These are phyloP conservation scores for Alternaria angustiovoidea DNA, from an alignment of 2,329 filamentous ascomycete genomes.

Conservation along the genomic window DNA sequence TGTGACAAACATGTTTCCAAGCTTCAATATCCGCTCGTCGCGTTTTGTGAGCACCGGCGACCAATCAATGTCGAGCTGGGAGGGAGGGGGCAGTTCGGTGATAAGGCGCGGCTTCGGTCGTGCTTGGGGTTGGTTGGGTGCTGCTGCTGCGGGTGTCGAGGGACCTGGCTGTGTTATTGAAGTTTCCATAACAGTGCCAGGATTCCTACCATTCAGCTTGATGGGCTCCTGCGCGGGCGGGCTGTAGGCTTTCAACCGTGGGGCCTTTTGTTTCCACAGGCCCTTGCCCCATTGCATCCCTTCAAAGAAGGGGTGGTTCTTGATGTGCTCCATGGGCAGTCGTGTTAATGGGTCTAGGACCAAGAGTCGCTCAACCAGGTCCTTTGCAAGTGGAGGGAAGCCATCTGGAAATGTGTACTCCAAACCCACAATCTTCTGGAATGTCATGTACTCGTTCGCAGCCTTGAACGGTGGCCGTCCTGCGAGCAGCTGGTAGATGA, in stretches of 20 bases:
- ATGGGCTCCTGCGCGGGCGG: slow-evolving; percentile 77
- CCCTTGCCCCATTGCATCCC: slow-evolving; percentile 83
- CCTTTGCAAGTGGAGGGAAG: slow-evolving; percentile 84
- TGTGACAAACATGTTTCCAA: slow-evolving; percentile 88
- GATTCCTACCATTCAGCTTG: slow-evolving; percentile 54
- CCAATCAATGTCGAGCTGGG: slow-evolving; percentile 70
- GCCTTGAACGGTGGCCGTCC: slow-evolving; percentile 98
- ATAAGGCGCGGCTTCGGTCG: slow-evolving; percentile 77
- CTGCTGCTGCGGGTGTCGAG: slow-evolving; percentile 29
- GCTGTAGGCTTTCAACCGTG: slow-evolving; percentile 82
- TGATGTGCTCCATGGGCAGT: slow-evolving; percentile 93
- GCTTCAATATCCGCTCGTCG: slow-evolving; percentile 92
- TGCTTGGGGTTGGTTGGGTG: slow-evolving; percentile 29
- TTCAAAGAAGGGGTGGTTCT: slow-evolving; percentile 94
- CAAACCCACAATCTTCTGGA: slow-evolving; percentile 94
- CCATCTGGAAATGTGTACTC: slow-evolving; percentile 93
- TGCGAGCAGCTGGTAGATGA: slow-evolving; percentile 93
- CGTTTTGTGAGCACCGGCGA: slow-evolving; percentile 89
- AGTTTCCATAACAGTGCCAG: slow-evolving; percentile 8
- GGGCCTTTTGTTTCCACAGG: slow-evolving; percentile 90
- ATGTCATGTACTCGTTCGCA: slow-evolving; percentile 93
- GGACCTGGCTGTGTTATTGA: slow-evolving; percentile 40
- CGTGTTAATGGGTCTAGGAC: slow-evolving; percentile 86
- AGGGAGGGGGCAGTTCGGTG: slow-evolving; percentile 82
- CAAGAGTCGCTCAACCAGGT: slow-evolving; percentile 87